These are phyloP conservation scores for Ganoderma meredithae DNA, from an alignment of 1,284 basidiomycete genomes.

Conservation along the genomic window DNA sequence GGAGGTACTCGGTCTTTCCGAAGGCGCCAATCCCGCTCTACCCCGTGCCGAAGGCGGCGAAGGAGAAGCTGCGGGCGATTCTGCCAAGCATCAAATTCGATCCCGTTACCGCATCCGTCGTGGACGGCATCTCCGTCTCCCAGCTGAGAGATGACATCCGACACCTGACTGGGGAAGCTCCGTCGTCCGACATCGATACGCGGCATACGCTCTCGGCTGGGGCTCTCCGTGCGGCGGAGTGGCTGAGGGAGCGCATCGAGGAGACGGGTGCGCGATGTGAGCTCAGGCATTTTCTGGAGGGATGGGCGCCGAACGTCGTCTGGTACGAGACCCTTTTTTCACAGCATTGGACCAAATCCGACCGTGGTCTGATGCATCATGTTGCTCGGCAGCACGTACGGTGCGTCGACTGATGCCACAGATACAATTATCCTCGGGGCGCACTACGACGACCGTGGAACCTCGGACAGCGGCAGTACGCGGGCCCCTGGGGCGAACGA, in stretches of 20 bases:
- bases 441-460: constrained; percentile 89
- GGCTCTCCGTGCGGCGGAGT: constrained; percentile 75
- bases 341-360: neutral
- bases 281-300: constrained; percentile 68
- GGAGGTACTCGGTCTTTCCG: constrained; percentile 9
- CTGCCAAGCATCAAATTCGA: constrained; percentile 61
- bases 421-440: constrained; percentile 77
- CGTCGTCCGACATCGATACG: constrained; percentile 66
- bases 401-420: constrained; percentile 55
- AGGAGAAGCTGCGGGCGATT: constrained; percentile 52
- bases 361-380: neutral
- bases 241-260: constrained; percentile 79
- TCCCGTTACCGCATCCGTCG: constrained; percentile 64
- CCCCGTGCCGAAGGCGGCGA: constrained; percentile 2
- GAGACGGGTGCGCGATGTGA: constrained; percentile 76
- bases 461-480: constrained; percentile 76
- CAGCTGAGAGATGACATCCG: constrained; percentile 75
- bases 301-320: constrained; percentile 86
- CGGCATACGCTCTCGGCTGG: constrained; percentile 82
- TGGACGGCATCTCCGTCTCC: constrained; percentile 67
- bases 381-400: constrained; percentile 56
- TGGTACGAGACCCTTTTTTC: constrained; percentile 58
- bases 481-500: constrained; percentile 84
- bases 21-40: neutral
- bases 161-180: constrained; percentile 85